These are phyloP conservation scores for Trametes villosa DNA, from an alignment of 768 basidiomycete genomes.

Conservation along the genomic window DNA sequence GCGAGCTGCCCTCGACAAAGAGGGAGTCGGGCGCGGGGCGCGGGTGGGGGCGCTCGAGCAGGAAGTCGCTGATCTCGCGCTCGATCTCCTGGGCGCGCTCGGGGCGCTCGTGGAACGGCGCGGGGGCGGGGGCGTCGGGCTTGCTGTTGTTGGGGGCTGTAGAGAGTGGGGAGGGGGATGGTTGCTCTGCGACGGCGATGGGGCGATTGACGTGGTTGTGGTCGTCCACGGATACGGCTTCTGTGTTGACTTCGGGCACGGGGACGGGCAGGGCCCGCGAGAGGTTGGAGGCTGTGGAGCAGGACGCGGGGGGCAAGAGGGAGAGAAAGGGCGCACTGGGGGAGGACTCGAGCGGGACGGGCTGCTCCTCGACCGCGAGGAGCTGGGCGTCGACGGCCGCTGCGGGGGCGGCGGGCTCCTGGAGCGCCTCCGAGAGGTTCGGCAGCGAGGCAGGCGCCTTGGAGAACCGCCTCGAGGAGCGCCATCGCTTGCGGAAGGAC, in stretches of 20 bases:
- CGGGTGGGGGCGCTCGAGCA: constrained; percentile 12
- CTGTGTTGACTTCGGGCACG: neutral
- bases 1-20: constrained; percentile 20
- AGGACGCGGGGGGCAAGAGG: neutral
- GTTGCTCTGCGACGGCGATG: neutral
- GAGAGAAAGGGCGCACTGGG: neutral
- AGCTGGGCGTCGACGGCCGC: constrained; percentile 7
- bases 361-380: constrained; percentile 3
- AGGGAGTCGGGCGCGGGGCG: constrained; percentile 8
- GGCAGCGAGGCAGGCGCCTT: constrained; percentile 29
- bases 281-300: neutral
- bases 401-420: constrained; percentile 22
- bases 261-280: neutral
- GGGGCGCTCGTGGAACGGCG: neutral
- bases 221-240: neutral
- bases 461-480: constrained; percentile 39
- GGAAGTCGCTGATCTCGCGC: constrained; percentile 27
- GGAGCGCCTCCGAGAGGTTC: constrained; percentile 23
- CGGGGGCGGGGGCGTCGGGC: neutral
- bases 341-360: neutral
- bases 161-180: neutral
- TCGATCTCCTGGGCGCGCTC: constrained; percentile 19
- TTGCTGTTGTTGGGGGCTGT: constrained; percentile 7
- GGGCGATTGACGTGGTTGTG: neutral
- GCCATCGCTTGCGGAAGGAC: constrained; percentile 35